phyloP scores from a whole-genome alignment of 2,329 filamentous ascomycete species.

The Onygenales sp. region DNA sequence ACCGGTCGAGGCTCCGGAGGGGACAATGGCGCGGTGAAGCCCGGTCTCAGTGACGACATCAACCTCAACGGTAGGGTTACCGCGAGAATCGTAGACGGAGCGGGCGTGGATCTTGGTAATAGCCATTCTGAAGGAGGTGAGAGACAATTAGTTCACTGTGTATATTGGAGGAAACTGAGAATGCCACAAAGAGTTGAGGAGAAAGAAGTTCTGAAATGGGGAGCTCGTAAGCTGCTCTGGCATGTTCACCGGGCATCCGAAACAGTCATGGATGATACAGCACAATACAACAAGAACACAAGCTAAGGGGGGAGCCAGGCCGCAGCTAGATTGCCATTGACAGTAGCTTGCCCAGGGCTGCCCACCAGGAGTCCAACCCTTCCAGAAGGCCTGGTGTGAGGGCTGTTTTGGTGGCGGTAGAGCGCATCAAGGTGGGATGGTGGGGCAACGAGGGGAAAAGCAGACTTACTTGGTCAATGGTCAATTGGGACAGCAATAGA shows the following conservation, averaged over 20 bases:
- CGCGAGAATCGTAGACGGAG: constrained; percentile 96
- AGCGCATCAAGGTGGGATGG: not conserved
- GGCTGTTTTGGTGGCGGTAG: not conserved
- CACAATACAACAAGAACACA: not conserved
- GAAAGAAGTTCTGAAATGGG: not conserved
- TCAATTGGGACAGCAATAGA: constrained; percentile 1
- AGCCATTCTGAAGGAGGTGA: constrained; percentile 50
- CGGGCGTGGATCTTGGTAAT: constrained; percentile 86
- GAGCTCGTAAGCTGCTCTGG: not conserved
- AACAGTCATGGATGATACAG: not conserved
- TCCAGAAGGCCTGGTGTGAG: not conserved
- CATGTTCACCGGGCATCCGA: not conserved
- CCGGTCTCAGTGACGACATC: constrained; percentile 94
- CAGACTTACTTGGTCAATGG: constrained; percentile 1
- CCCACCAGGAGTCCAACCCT: not conserved
- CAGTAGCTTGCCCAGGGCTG: too few species aligned
- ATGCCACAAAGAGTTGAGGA: not conserved
- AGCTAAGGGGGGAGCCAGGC: not conserved
- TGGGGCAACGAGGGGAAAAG: not conserved
- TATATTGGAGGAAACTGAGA: not conserved
- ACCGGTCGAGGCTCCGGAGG: constrained; percentile 93
- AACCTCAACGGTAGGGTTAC: constrained; percentile 97
- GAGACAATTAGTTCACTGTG: constrained; percentile 4
- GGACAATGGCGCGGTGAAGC: constrained; percentile 94
- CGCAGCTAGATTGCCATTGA: not conserved